Base-by-base conservation (phyloP, 2,329 filamentous ascomycete species). In the Penicillium italicum region DNA sequence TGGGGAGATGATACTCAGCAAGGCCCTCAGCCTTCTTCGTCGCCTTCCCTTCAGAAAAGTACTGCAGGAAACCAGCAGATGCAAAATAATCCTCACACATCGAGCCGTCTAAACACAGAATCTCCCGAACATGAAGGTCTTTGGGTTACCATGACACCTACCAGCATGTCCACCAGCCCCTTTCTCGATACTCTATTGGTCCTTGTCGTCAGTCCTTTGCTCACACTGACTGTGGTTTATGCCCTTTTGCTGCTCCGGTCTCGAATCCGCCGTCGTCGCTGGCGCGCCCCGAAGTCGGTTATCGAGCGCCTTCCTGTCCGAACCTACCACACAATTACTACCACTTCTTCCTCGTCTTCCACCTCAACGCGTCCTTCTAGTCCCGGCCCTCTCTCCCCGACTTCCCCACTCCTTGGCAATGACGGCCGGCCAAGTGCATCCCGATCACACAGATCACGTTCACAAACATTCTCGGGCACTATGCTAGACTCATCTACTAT, bases 171-270 rank as follows among this genome's bases (percentile, higher is more conserved):
- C 60, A 88, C 89, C 5, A 95, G 88, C 64, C 92, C 94, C 0
- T 96, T 99, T 77, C 92, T 97, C 64, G 94, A 99, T 70, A 97
- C 93, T 0, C 82, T 99, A 3, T 80, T 97, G n/a, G 91, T 99
- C 9, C 80, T 99, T n/a, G 91, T 99, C 31, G 86, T 97, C 51
- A 97, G 92, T 67, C 94, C 94, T 8, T 76, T 99, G 14, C 87
- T 97, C 50, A 97, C 94, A 0, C 76, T 99, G 66, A 95, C 91
- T 4, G 87, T 97, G 5, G 93, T 99, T 2, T 97, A 97, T 69
- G 88, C 90, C 12, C 81, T 97, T 11, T 81, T 97, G 5, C 83
- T 97, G 38, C 79, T 97, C 36, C 87, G 94, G 52, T 92, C 92
- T 44, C 88, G 92, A 57, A 95, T 97, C 64, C 87, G 93, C 48